Base-by-base conservation (phyloP, 2,329 filamentous ascomycete species). In the Colletotrichum sojae region DNA sequence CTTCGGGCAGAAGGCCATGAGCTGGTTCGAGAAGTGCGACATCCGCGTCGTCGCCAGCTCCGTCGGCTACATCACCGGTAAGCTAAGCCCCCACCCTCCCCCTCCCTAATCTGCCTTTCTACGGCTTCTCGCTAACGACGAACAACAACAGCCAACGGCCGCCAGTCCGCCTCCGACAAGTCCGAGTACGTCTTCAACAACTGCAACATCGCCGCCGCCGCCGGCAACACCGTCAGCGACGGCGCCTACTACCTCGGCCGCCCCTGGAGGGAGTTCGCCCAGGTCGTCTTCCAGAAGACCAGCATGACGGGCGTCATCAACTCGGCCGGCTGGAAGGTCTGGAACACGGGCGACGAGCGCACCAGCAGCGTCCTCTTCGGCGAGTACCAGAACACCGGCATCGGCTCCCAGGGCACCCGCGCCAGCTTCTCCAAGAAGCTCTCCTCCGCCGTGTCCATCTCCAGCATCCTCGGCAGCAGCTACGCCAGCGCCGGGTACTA, bases 331-430 rank as follows among this genome's bases (percentile, higher is more conserved):
- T 92, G 90, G 89, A 76, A 73, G 2, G 74, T 80, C 31, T 92
- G 90, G 90, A 83, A 83, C 66, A 78, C 72, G 2, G 80, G 79
- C 3, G 80, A 84, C 51, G 75, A 81, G n/a, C 81, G 83, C 43
- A 89, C 86, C 1, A 81, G 80, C 40, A 78, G 87, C 51, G 85
- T 91, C 1, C 77, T 81, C 27, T 91, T 87, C 71, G 86, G 79
- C 10, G 90, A 92, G 81, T 91, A 86, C 74, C 78, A 73, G 20
- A 92, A 92, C 77, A 83, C 83, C 1, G 90, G 90, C 1, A 75
- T 79, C 39, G 90, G 90, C 2, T 81, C 89, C 2, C 76, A 78
- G 18, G 88, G 88, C 0, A 83, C 81, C 0, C 80, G 89, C 57
- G 88, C 86, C 10, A 80, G 78, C 45, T 84, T 81, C 63, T 71